phyloP scores from a whole-genome alignment of 805 yeast genomes.

The Kodamaea neixiangensis region DNA sequence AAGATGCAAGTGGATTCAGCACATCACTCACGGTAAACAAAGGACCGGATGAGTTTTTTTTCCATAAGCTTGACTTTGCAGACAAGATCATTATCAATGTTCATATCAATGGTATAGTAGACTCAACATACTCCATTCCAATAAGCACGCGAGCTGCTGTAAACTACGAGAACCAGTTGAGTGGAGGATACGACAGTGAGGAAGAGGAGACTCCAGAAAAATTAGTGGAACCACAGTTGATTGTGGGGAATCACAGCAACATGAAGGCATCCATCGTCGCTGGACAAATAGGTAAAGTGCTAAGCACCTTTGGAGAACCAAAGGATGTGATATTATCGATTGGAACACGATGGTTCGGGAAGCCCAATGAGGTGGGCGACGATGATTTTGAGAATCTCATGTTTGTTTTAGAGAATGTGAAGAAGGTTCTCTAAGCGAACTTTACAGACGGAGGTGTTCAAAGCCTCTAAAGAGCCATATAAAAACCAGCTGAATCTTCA shows the following conservation, averaged over 20 bases:
- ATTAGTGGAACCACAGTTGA: slow-evolving; percentile 44
- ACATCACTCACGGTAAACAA: slow-evolving; percentile 9
- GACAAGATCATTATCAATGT: slow-evolving; percentile 43
- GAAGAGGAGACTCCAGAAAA: slow-evolving; percentile 10
- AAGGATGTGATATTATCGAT: slow-evolving; percentile 46
- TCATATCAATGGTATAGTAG: slow-evolving; percentile 47
- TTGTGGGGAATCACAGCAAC: slow-evolving; percentile 51
- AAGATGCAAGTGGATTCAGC: slow-evolving; percentile 14
- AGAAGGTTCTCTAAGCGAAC: not conserved
- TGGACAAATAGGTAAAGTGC: slow-evolving; percentile 48
- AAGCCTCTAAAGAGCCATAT: too few species aligned
- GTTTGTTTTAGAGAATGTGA: slow-evolving; percentile 38
- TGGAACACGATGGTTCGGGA: slow-evolving; percentile 50
- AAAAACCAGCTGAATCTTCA: too few species aligned
- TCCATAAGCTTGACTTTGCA: slow-evolving; percentile 32
- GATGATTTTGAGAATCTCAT: slow-evolving; percentile 50
- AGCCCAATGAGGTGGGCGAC: slow-evolving; percentile 24
- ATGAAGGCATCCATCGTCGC: slow-evolving; percentile 50
- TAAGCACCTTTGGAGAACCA: slow-evolving; percentile 26
- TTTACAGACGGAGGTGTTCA: too few species aligned
- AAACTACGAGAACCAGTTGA: slow-evolving; percentile 17
- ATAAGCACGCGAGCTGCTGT: slow-evolving; percentile 22
- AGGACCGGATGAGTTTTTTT: slow-evolving; percentile 14
- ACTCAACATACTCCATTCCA: slow-evolving; percentile 48
- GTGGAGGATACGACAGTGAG: not conserved